phyloP scores from a whole-genome alignment of 352 stramenopile genomes.

The Globisporangium rhizosaccharum region DNA sequence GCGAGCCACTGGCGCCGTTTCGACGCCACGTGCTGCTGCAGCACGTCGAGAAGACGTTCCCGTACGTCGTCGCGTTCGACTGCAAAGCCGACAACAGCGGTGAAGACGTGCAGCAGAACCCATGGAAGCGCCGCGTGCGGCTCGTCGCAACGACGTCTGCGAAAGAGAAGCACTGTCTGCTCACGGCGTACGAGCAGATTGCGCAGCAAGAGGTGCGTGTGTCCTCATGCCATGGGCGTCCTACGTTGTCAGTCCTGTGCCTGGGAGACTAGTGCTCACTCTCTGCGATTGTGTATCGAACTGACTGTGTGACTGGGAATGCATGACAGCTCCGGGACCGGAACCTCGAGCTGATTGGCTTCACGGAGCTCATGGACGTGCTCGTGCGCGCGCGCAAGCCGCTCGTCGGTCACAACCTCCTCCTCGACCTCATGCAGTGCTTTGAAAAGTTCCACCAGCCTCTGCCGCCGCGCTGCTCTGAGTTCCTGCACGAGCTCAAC shows the following conservation, averaged over 20 bases:
- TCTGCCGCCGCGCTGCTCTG: slow-evolving; percentile 42
- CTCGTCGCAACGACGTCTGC: slow-evolving; percentile 27
- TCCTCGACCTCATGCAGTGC: slow-evolving; percentile 79
- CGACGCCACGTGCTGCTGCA: slow-evolving; percentile 50
- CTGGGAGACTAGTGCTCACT: no score
- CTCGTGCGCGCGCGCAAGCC: slow-evolving; percentile 38
- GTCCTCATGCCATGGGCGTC: neutral
- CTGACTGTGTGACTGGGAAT: neutral
- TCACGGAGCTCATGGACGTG: slow-evolving; percentile 59
- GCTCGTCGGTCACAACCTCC: slow-evolving; percentile 73
- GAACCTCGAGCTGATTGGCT: slow-evolving; percentile 56
- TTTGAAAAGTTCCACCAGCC: slow-evolving; percentile 72
- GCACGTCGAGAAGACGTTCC: slow-evolving; percentile 39
- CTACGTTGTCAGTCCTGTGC: neutral
- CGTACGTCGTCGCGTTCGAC: slow-evolving; percentile 42
- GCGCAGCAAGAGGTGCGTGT: slow-evolving; percentile 17
- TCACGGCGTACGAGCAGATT: slow-evolving; percentile 25
- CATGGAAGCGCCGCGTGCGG: slow-evolving; percentile 62
- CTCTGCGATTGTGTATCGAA: no score
- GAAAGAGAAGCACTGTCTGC: slow-evolving; percentile 24
- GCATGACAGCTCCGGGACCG: slow-evolving; percentile 23
- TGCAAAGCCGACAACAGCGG: slow-evolving; percentile 57
- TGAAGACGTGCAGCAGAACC: slow-evolving; percentile 22
- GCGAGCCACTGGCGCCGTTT: slow-evolving; percentile 55
- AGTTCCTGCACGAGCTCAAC: slow-evolving; percentile 53